A percentile compares a stretch with the other conserved stretches of the same genome.
Evolutionary conservation across 305 asterid genomes (phyloP).

Genomic region (Vinca major): DNA sequence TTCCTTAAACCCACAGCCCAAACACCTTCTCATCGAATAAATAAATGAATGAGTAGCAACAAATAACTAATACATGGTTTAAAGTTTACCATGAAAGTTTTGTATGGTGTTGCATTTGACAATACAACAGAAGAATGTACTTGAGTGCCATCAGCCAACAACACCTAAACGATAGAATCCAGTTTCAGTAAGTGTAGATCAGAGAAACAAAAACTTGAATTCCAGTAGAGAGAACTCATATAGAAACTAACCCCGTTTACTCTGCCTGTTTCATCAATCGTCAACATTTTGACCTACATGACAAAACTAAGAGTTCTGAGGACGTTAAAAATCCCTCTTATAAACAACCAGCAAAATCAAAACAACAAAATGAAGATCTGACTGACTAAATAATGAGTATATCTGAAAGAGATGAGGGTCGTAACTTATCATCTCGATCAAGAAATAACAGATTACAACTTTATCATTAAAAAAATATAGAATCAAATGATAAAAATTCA

Average conservation of each 20-base stretch:
- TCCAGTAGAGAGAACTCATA: constrained; percentile 12
- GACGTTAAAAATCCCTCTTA: neutral
- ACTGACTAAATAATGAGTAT: neutral
- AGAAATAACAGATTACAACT: neutral
- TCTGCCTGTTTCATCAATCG: constrained; percentile 50
- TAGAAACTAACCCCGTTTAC: constrained; percentile 59
- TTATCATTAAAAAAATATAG: neutral
- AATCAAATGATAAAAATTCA: neutral
- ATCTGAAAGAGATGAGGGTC: neutral
- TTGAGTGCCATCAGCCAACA: constrained; percentile 68
- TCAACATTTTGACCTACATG: constrained; percentile 57
- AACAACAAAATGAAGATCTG: neutral
- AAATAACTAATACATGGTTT: neutral
- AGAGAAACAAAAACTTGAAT: constrained; percentile 11
- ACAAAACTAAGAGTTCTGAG: constrained; percentile 11
- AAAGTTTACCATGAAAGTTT: constrained; percentile 61
- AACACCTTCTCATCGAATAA: neutral
- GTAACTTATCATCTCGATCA: neutral
- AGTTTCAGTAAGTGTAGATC: constrained; percentile 14
- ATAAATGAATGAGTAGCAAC: neutral
- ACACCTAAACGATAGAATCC: constrained; percentile 46
- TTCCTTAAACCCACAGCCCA: neutral
- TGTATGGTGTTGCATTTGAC: constrained; percentile 97
- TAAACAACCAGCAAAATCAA: neutral
- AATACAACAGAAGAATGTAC: constrained; percentile 71